Percentiles rank a stretch among this genome's conserved stretches.
phyloP scores from a whole-genome alignment of 768 basidiomycete species.

The Rhizopogon vesiculosus region DNA sequence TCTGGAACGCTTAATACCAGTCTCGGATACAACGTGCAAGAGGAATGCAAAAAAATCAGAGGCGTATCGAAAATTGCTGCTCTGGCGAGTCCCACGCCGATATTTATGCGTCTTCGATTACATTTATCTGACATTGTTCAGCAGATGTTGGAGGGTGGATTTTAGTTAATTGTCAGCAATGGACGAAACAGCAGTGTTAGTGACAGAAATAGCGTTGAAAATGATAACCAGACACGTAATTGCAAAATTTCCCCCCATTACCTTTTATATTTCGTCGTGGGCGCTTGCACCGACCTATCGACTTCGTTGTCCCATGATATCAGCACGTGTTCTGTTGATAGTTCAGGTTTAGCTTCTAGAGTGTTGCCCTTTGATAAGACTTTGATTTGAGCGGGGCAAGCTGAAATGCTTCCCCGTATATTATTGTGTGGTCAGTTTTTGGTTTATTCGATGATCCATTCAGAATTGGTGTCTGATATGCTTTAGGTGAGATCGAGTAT shows the following conservation, averaged over 20 bases:
- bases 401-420: slow-evolving; percentile 9
- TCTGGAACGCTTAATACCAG: slow-evolving; percentile 45
- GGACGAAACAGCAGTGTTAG: not conserved
- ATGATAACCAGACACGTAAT: not conserved
- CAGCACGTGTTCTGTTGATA: not conserved
- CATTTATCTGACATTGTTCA: not conserved
- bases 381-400: not conserved
- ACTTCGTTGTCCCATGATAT: not conserved
- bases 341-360: not conserved
- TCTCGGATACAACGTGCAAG: slow-evolving; percentile 47
- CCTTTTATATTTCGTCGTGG: not conserved
- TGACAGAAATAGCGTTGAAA: not conserved
- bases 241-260: not conserved
- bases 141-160: not conserved
- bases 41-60: slow-evolving; percentile 64
- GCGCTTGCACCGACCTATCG: not conserved
- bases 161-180: not conserved
- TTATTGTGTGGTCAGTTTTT: slow-evolving; percentile 18
- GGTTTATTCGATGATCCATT: not conserved
- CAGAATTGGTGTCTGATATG: no score
- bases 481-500: slow-evolving; percentile 64
- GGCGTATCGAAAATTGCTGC: slow-evolving; percentile 37
- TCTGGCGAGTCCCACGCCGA: slow-evolving; percentile 27
- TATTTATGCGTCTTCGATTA: not conserved
- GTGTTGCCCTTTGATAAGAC: not conserved